These are phyloP conservation scores for Tephrocybe sp. DNA, from an alignment of 768 basidiomycete species.

Conservation along the genomic window DNA sequence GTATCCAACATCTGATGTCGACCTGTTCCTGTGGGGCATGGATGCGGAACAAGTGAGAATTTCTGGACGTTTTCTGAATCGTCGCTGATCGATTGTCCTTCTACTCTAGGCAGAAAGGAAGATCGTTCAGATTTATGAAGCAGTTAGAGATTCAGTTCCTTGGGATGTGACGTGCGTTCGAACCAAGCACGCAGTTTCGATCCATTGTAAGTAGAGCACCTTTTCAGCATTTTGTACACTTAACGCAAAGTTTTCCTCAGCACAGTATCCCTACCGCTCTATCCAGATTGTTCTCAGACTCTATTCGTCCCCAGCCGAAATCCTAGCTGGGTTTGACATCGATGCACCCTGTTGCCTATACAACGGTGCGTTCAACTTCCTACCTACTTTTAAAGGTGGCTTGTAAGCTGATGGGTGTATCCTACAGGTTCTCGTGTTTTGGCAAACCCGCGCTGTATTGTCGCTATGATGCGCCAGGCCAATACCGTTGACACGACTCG, in stretches of 20 bases:
- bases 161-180: slow-evolving; percentile 70
- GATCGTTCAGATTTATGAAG: slow-evolving; percentile 57
- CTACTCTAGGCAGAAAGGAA: slow-evolving; percentile 50
- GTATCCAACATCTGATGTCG: slow-evolving; percentile 62
- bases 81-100: too few relatives aligned
- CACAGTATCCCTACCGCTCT: slow-evolving; percentile 65
- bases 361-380: slow-evolving; percentile 31
- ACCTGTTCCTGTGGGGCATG: slow-evolving; percentile 61
- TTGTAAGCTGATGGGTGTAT: too few relatives aligned
- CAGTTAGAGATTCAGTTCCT: slow-evolving; percentile 61
- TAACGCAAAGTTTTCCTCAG: slow-evolving; percentile 22
- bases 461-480: slow-evolving; percentile 65
- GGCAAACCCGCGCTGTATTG: slow-evolving; percentile 57
- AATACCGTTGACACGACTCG: slow-evolving; percentile 61
- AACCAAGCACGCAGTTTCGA: slow-evolving; percentile 63
- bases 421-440: slow-evolving; percentile 44
- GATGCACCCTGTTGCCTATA: slow-evolving; percentile 62
- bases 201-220: slow-evolving; percentile 44
- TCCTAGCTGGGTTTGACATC: slow-evolving; percentile 66
- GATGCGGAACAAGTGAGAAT: slow-evolving; percentile 52
- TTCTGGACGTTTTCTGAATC: too few relatives aligned
- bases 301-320: slow-evolving; percentile 60
- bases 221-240: not conserved
- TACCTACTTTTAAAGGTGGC: slow-evolving; percentile 1
- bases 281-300: slow-evolving; percentile 66